Conservation (phyloP, 176 grass and related monocot species). For the Sorghum bicolor region DNA sequence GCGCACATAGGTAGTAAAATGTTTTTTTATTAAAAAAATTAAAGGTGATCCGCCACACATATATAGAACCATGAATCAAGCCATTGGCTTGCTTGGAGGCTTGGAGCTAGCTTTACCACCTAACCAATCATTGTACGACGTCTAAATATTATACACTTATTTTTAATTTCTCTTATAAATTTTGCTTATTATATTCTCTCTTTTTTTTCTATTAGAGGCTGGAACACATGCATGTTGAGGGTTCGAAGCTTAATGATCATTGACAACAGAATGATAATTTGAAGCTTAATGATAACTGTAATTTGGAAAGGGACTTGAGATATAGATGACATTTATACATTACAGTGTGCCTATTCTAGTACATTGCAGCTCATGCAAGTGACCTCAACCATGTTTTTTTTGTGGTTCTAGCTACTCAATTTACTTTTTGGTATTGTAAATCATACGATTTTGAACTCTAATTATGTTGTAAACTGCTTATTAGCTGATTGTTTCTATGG, state of each 20-base stretch:
- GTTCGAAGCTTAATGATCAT: too few species aligned
- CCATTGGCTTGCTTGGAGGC: neutral
- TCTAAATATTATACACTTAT: too few species aligned
- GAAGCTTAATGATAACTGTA: neutral
- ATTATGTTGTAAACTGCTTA: neutral
- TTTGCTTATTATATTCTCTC: too few species aligned
- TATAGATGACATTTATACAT: neutral
- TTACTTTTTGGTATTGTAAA: neutral
- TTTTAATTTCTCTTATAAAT: neutral
- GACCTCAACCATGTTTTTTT: neutral
- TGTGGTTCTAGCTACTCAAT: neutral
- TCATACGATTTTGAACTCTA: neutral
- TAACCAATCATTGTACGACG: slow-evolving; percentile 16
- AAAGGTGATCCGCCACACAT: neutral
- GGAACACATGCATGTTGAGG: slow-evolving; percentile 10
- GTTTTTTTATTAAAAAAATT: neutral
- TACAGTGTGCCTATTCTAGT: neutral
- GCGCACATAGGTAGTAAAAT: neutral
- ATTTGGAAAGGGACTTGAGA: neutral
- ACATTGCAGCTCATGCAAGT: neutral
- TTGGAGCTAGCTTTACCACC: neutral
- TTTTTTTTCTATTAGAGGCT: neutral
- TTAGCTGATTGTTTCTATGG: neutral
- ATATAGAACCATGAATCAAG: neutral
- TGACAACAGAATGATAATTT: neutral